Evolutionary conservation across 192 early-diverging fungal species (phyloP), one percentile per base, ranked within the genome.

Genomic region (Entomortierella lignicola): DNA sequence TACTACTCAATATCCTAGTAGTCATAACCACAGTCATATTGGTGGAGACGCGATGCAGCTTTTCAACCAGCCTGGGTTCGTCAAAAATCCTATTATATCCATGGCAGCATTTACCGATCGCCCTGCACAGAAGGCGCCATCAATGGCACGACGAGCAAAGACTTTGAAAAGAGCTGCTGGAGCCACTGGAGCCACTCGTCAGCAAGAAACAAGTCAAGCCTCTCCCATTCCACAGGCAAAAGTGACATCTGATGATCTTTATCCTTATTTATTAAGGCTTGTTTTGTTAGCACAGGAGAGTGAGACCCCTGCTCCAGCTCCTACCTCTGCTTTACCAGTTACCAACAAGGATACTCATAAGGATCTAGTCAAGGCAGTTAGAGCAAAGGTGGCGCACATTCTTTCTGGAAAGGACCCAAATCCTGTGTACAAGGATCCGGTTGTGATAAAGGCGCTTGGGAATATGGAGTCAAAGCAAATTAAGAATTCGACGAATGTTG

Each of bases 361-460:
- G 37, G 85, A 85, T 44, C 62, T 88, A 7, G 71, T 85, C 6
- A 79, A 82, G 43, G 84, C 64, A 0, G 52, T 89, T 12, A 29
- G 77, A 27, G 29, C 50, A 55, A 68, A 82, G 43, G 61, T 89
- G 18, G 82, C 85, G 39, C 72, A 84, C 41, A 85, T 89, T 54
- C 65, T 71, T n/a, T 71, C 80, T 15, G 83, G 84, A 11, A 75
- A 64, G 37, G 86, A 86, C 58, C 62, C 58, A 20, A 84, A 80
- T 34, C 81, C 79, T 37, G 63, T 55, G 54, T 89, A 85, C 71
- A 62, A 69, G 25, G 86, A 89, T 64, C 77, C 66, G 20, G 66
- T 83, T 12, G 82, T 89, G 23, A 60, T 74, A 11, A 65, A 66
- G 25, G 72, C 81, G 0, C 63, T 86, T 4, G 42, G 37, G 1